phyloP scores from a whole-genome alignment of 495 filamentous ascomycete species.

The Penicillium psychrofluorescens region DNA sequence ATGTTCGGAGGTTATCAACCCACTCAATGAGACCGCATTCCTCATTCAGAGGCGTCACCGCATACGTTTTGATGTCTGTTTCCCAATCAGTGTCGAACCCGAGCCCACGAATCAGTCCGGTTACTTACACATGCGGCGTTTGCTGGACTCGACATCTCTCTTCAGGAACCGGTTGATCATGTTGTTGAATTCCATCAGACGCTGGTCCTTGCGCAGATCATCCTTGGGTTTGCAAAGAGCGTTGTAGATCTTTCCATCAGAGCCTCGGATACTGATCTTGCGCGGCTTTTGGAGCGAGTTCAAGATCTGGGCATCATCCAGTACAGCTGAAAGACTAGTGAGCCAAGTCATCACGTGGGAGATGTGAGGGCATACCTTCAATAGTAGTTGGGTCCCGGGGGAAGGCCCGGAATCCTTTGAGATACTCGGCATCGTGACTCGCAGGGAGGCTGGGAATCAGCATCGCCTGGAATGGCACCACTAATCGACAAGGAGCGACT shows the following conservation, averaged over 20 bases:
- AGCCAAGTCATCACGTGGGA: slow-evolving; percentile 27
- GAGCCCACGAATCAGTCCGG: not conserved
- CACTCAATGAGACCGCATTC: slow-evolving; percentile 98
- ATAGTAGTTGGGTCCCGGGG: slow-evolving; percentile 58
- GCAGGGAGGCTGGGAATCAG: slow-evolving; percentile 77
- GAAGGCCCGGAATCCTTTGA: slow-evolving; percentile 76
- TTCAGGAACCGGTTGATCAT: slow-evolving; percentile 95
- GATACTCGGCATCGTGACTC: slow-evolving; percentile 56
- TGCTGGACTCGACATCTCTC: slow-evolving; percentile 81
- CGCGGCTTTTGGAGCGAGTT: slow-evolving; percentile 87
- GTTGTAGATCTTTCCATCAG: slow-evolving; percentile 79
- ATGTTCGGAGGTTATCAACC: slow-evolving; percentile 92
- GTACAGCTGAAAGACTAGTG: slow-evolving; percentile 46
- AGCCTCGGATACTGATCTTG: slow-evolving; percentile 80
- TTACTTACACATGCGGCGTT: slow-evolving; percentile 60
- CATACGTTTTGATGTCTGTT: slow-evolving; percentile 88
- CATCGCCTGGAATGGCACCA: slow-evolving; percentile 79
- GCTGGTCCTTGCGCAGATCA: slow-evolving; percentile 92
- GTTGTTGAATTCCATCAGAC: slow-evolving; percentile 97
- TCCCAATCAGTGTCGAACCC: slow-evolving; percentile 4
- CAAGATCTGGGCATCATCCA: slow-evolving; percentile 82
- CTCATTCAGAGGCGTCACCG: slow-evolving; percentile 92
- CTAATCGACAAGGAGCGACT: slow-evolving; percentile 71
- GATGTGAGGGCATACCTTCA: slow-evolving; percentile 27
- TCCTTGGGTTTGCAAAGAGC: slow-evolving; percentile 97